Evolutionary conservation across 805 yeast species (phyloP).

Genomic region (Sporopachydermia lactativora): DNA sequence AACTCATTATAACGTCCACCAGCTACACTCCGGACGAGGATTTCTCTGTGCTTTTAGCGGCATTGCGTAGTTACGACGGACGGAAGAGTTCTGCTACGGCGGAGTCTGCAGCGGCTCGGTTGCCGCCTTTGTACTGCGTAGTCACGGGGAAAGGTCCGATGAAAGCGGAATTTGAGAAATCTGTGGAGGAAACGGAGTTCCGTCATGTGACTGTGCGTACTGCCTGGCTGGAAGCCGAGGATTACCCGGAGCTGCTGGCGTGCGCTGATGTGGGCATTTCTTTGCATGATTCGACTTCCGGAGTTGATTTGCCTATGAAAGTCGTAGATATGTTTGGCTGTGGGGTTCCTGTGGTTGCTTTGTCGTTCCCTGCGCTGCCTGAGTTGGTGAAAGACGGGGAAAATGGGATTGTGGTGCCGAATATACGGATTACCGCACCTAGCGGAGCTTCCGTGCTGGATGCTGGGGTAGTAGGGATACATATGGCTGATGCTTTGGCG

Average conservation of each 20-base stretch:
- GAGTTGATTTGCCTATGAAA: slow-evolving; percentile 94
- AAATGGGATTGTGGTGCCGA: slow-evolving; percentile 53
- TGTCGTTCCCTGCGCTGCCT: slow-evolving; percentile 59
- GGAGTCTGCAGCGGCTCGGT: slow-evolving; percentile 6
- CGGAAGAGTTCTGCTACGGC: slow-evolving; percentile 6
- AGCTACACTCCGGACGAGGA: slow-evolving; percentile 97
- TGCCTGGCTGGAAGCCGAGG: slow-evolving; percentile 66
- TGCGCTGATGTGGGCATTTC: slow-evolving; percentile 83
- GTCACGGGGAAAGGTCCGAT: slow-evolving; percentile 97
- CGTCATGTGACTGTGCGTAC: slow-evolving; percentile 40
- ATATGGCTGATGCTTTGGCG: slow-evolving; percentile 30
- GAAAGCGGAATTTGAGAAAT: slow-evolving; percentile 33
- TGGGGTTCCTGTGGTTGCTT: slow-evolving; percentile 80
- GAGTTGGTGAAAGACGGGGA: slow-evolving; percentile 59
- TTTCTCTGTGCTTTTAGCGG: slow-evolving; percentile 50
- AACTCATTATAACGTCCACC: slow-evolving; percentile 73
- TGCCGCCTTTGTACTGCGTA: slow-evolving; percentile 46
- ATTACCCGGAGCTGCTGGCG: slow-evolving; percentile 64
- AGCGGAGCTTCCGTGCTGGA: slow-evolving; percentile 1
- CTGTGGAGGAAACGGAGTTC: slow-evolving; percentile 32
- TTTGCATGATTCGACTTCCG: slow-evolving; percentile 82
- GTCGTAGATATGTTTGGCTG: slow-evolving; percentile 93
- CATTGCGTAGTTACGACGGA: slow-evolving; percentile 47
- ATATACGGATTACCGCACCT: slow-evolving; percentile 15
- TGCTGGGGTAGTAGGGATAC: slow-evolving; percentile 10